Conservation (phyloP, 306 rosid species). For the Trifolium fragiferum region DNA sequence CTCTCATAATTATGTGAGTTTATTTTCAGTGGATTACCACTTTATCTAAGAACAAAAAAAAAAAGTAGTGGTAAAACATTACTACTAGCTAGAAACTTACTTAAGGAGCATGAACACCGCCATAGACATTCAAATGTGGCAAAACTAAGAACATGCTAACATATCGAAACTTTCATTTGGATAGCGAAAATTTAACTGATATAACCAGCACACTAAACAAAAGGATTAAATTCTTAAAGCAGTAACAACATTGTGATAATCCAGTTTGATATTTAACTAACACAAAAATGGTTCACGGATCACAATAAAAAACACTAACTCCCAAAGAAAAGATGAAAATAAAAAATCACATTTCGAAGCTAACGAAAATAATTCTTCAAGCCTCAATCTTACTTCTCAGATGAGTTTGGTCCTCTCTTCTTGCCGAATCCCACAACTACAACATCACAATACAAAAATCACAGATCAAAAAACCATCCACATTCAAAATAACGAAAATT, state of each 20-base stretch:
- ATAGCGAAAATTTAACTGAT: not conserved
- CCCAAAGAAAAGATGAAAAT: not conserved
- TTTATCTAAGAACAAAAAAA: too few species aligned
- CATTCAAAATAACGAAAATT: not conserved
- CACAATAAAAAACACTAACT: not conserved
- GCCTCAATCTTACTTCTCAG: slow-evolving; percentile 42
- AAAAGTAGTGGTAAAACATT: too few species aligned
- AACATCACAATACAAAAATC: not conserved
- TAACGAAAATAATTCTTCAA: slow-evolving; percentile 7
- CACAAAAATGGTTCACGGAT: slow-evolving; percentile 1
- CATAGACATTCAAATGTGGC: not conserved
- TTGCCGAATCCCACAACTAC: slow-evolving; percentile 50
- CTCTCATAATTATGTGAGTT: too few species aligned
- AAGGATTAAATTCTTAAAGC: not conserved
- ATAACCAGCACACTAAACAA: not conserved
- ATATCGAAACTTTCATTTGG: too few species aligned
- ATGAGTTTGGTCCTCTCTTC: slow-evolving; percentile 55
- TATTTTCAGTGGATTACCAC: too few species aligned
- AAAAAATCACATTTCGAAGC: not conserved
- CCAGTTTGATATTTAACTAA: slow-evolving; percentile 31
- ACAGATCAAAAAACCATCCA: not conserved
- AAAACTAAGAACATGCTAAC: too few species aligned
- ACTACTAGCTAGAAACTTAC: too few species aligned
- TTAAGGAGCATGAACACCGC: too few species aligned
- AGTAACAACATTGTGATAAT: not conserved